Conservation (phyloP, 345 rosid species). For the Cochlearia excelsa region DNA sequence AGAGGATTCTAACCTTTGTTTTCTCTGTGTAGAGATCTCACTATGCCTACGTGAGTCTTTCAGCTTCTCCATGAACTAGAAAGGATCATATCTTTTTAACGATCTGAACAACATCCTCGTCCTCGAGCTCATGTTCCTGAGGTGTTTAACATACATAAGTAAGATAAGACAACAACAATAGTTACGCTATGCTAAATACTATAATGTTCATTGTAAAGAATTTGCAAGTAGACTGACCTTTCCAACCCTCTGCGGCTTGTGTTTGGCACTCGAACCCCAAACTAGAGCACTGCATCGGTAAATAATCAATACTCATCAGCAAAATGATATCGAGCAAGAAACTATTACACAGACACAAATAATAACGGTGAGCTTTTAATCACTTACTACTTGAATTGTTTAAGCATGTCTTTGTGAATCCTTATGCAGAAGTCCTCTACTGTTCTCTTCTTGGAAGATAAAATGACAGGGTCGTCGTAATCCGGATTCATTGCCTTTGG, state of each 20-base stretch:
- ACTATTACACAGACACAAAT: background rate
- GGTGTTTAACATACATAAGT: slow-evolving; percentile 14
- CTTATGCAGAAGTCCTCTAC: slow-evolving; percentile 85
- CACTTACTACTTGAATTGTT: slow-evolving; percentile 94
- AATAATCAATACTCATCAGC: background rate
- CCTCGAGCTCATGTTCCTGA: slow-evolving; percentile 98
- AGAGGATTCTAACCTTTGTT: slow-evolving; percentile 18
- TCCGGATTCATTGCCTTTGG: slow-evolving; percentile 98
- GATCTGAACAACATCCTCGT: slow-evolving; percentile 96
- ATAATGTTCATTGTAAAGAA: background rate
- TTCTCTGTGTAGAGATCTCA: background rate
- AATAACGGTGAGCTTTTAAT: background rate
- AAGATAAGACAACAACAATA: too few species aligned
- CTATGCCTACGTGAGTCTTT: slow-evolving; percentile 8
- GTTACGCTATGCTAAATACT: too few species aligned
- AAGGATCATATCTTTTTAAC: slow-evolving; percentile 72
- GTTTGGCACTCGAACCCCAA: slow-evolving; percentile 98
- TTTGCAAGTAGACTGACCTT: slow-evolving; percentile 51
- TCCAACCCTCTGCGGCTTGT: slow-evolving; percentile 99
- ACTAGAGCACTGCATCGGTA: slow-evolving; percentile 66
- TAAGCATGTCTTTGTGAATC: slow-evolving; percentile 92
- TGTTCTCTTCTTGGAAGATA: slow-evolving; percentile 81
- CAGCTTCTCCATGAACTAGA: slow-evolving; percentile 12
- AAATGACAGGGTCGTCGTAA: slow-evolving; percentile 91
- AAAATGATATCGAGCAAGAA: slow-evolving; percentile 1